Evolutionary conservation across 177 flowering plant genomes (phyloP).

Genomic region (Vitis hybrid): DNA sequence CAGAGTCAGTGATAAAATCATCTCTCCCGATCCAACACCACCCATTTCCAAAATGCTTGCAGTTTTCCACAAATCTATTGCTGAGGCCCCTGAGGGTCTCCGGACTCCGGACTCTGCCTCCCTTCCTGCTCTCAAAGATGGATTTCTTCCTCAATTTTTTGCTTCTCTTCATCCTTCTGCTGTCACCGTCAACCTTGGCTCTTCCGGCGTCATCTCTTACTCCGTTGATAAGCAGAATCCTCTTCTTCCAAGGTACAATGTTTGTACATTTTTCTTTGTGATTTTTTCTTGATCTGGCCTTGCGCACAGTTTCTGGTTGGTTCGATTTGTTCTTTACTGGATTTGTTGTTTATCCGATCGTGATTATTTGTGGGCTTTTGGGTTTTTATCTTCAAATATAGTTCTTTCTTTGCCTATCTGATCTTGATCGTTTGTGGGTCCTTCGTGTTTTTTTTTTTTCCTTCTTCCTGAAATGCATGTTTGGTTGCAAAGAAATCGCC

Average conservation of each 20-base stretch:
- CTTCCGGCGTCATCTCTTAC: conserved; percentile 63
- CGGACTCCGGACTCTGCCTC: conserved; percentile 48
- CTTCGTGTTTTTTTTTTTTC: background rate
- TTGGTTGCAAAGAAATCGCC: background rate
- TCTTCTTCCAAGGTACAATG: conserved; percentile 77
- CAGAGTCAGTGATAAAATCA: too few species aligned
- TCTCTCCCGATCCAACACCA: too few species aligned
- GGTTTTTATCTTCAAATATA: background rate
- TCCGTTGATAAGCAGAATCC: conserved; percentile 71
- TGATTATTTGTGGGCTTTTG: conserved; percentile 2
- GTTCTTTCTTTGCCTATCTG: conserved; percentile 1
- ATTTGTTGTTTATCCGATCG: conserved; percentile 16
- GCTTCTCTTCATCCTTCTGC: conserved; percentile 52
- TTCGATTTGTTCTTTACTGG: background rate
- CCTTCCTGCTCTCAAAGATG: conserved; percentile 55
- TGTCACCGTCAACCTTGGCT: conserved; percentile 66
- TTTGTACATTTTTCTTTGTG: background rate
- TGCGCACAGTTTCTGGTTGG: background rate
- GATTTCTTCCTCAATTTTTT: conserved; percentile 57
- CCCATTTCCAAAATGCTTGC: conserved; percentile 72
- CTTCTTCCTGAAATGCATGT: background rate
- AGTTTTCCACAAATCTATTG: conserved; percentile 86
- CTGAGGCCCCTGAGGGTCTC: conserved; percentile 78
- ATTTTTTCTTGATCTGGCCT: background rate
- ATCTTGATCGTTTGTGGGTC: background rate